A percentile compares a stretch with the other conserved stretches of the same genome.
These are phyloP conservation scores for Protomyces lactucae-debilis DNA, from an alignment of 1,139 yeast species.

Conservation along the genomic window DNA sequence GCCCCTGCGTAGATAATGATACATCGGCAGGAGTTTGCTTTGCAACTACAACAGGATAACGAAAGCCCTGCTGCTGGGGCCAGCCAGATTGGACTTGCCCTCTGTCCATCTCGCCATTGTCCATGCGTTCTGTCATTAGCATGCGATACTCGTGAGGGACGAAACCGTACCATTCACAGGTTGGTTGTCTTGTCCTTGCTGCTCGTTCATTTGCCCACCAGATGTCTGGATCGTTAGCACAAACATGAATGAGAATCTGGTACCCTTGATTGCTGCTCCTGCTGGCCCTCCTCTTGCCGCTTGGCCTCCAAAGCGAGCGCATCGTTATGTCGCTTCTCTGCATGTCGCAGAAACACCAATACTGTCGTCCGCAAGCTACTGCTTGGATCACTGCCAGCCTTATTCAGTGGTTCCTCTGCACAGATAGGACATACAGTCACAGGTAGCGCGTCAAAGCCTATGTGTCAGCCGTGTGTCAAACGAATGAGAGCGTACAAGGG, in stretches of 20 bases:
- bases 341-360: constrained; percentile 21
- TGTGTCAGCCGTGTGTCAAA: background rate
- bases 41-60: background rate
- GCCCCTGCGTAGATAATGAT: background rate
- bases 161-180: no score
- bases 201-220: no score
- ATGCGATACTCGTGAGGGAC: background rate
- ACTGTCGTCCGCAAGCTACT: constrained; percentile 23
- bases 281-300: background rate
- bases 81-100: background rate
- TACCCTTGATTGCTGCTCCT: background rate
- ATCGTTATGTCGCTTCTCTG: constrained; percentile 25
- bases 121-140: background rate
- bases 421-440: constrained; percentile 12
- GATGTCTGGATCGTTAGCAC: no score
- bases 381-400: background rate
- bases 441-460: constrained; percentile 14
- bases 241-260: no score
- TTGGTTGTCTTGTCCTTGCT: no score
- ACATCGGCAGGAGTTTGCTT: no score
- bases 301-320: constrained; percentile 21
- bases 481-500: constrained; percentile 1
- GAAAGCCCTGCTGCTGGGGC: background rate
- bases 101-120: background rate
- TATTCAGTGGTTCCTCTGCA: constrained; percentile 13